These are phyloP conservation scores for Solanum dulcamara DNA, from an alignment of 257 asterid genomes.

Conservation along the genomic window DNA sequence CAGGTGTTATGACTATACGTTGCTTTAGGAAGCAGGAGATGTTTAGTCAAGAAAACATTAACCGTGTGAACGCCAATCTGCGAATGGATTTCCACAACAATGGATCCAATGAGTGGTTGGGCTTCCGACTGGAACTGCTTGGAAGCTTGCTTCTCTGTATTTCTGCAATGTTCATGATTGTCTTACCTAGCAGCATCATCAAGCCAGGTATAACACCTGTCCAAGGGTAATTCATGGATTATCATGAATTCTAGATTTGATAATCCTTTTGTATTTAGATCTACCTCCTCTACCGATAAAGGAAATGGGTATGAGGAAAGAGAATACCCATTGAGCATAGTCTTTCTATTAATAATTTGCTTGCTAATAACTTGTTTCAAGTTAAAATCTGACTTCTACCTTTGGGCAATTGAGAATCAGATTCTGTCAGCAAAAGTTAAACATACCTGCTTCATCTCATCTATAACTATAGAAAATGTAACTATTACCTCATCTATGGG, in stretches of 20 bases:
- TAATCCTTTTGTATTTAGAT: background rate
- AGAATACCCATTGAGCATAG: background rate
- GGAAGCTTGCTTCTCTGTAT: constrained; percentile 79
- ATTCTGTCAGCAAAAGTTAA: background rate
- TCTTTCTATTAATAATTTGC: background rate
- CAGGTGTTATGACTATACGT: constrained; percentile 90
- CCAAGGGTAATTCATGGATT: background rate
- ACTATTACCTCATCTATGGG: background rate
- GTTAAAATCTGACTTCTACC: background rate
- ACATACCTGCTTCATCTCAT: background rate
- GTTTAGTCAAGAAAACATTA: constrained; percentile 59
- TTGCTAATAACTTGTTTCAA: background rate
- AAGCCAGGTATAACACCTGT: constrained; percentile 53
- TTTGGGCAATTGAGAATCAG: background rate
- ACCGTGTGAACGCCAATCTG: constrained; percentile 59
- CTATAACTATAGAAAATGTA: background rate
- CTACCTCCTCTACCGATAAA: background rate
- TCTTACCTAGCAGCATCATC: constrained; percentile 85
- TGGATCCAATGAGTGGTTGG: constrained; percentile 95
- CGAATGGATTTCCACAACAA: constrained; percentile 93
- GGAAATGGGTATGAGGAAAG: background rate
- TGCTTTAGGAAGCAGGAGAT: constrained; percentile 69
- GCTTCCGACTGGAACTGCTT: constrained; percentile 72
- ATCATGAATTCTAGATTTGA: background rate
- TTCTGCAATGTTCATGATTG: constrained; percentile 72